These are phyloP conservation scores for Apostasia ramifera DNA, from an alignment of 106 monocot species.

Conservation along the genomic window DNA sequence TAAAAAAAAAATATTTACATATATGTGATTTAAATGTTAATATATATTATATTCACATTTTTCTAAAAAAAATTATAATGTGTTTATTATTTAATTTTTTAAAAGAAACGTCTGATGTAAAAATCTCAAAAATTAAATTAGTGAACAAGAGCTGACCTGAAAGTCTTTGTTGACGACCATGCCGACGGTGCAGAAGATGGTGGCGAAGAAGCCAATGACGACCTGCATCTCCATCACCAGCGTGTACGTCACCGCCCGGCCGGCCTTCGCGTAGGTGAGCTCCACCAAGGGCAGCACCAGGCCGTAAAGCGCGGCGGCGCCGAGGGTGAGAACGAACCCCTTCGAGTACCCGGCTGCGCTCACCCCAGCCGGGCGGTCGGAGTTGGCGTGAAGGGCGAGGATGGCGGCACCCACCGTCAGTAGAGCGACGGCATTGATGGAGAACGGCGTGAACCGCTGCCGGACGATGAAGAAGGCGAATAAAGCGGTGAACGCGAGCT, in stretches of 20 bases:
- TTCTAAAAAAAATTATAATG: no score
- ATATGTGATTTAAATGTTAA: no score
- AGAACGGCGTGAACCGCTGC: slow-evolving; percentile 13
- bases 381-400: slow-evolving; percentile 4
- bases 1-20: no score
- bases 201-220: slow-evolving; percentile 18
- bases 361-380: slow-evolving; percentile 17
- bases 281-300: slow-evolving; percentile 24
- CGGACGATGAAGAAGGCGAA: slow-evolving; percentile 13
- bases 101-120: no score
- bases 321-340: slow-evolving; percentile 17
- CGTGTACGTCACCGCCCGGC: slow-evolving; percentile 1
- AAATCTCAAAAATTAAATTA: no score
- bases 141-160: slow-evolving; percentile 7
- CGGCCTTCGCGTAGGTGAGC: slow-evolving; percentile 14
- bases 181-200: slow-evolving; percentile 19
- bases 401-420: slow-evolving; percentile 17
- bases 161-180: slow-evolving; percentile 27
- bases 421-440: slow-evolving; percentile 14
- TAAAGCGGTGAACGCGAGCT: slow-evolving; percentile 12
- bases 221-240: slow-evolving; percentile 14
- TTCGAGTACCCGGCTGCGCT: not conserved
- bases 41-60: no score
- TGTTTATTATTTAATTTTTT: no score
- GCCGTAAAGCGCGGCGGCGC: slow-evolving; percentile 13